Conservation (phyloP, 306 rosid species). For the Glycyrrhiza uralensis region DNA sequence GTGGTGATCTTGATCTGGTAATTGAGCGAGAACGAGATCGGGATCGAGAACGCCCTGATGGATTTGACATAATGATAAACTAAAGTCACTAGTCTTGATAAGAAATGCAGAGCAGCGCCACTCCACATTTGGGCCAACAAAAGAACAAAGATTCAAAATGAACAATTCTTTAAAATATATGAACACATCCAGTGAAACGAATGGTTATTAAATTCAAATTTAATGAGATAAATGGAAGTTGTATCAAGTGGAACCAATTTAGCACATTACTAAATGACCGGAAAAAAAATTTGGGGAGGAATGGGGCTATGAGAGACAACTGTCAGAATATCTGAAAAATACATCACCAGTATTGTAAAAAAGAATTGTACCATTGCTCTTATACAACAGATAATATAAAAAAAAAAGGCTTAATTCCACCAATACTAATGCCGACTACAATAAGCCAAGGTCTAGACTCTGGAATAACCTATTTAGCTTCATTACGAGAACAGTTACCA, state of each 20-base stretch:
- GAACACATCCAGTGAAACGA: not conserved
- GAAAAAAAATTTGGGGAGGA: not conserved
- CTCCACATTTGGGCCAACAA: not conserved
- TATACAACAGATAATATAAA: not conserved
- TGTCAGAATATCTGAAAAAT: not conserved
- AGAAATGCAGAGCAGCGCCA: not conserved
- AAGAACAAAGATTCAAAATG: not conserved
- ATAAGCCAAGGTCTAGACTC: not conserved
- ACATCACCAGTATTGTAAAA: not conserved
- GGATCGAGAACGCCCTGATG: slow-evolving; percentile 76
- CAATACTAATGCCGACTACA: not conserved
- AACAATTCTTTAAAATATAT: not conserved
- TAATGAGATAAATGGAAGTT: not conserved
- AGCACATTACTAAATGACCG: not conserved
- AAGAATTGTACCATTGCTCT: not conserved
- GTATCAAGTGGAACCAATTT: not conserved
- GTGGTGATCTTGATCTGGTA: slow-evolving; percentile 78
- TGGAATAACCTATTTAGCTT: not conserved
- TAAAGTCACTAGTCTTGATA: not conserved
- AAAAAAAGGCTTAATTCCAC: not conserved
- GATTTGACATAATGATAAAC: slow-evolving; percentile 12
- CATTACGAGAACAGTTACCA: not conserved
- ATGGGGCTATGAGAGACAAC: not conserved
- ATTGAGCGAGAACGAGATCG: slow-evolving; percentile 92
- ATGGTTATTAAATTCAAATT: not conserved